phyloP scores from a whole-genome alignment of 192 early-diverging fungal genomes.

The Linnemannia zychae region DNA sequence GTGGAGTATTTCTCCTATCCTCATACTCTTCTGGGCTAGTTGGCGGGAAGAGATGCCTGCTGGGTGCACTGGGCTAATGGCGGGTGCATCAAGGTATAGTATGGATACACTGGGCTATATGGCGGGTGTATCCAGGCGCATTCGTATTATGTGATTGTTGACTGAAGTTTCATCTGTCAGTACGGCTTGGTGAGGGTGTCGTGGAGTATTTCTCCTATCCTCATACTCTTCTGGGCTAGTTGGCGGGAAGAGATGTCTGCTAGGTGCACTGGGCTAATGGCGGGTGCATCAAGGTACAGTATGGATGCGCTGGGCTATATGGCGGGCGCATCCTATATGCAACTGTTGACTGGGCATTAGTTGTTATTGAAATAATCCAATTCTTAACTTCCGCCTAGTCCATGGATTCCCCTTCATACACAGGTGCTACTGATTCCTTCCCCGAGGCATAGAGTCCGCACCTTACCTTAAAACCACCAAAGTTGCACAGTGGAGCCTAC shows the following conservation, averaged over 20 bases:
- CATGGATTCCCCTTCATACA: neutral
- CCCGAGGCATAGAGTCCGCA: conserved; percentile 12
- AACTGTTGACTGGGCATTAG: neutral
- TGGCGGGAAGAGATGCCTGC: conserved; percentile 39
- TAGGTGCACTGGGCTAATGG: no score
- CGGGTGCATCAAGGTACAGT: conserved; percentile 33
- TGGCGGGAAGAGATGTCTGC: no score
- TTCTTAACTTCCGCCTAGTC: neutral
- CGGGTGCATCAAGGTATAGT: conserved; percentile 23
- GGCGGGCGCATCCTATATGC: conserved; percentile 25
- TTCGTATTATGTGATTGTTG: neutral
- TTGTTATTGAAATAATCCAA: conserved; percentile 24
- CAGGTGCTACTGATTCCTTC: conserved; percentile 20
- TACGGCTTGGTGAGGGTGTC: no score
- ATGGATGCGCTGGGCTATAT: conserved; percentile 36
- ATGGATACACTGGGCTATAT: conserved; percentile 22
- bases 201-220: no score
- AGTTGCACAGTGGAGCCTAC: conserved; percentile 29
- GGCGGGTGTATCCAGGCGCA: conserved; percentile 15
- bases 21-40: conserved; percentile 39
- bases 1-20: conserved; percentile 41
- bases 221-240: no score
- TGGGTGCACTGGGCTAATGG: conserved; percentile 27
- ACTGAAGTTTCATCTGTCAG: neutral
- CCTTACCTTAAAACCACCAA: conserved; percentile 37